These are phyloP conservation scores for Boechera stricta DNA, from an alignment of 345 rosid genomes.

Conservation along the genomic window DNA sequence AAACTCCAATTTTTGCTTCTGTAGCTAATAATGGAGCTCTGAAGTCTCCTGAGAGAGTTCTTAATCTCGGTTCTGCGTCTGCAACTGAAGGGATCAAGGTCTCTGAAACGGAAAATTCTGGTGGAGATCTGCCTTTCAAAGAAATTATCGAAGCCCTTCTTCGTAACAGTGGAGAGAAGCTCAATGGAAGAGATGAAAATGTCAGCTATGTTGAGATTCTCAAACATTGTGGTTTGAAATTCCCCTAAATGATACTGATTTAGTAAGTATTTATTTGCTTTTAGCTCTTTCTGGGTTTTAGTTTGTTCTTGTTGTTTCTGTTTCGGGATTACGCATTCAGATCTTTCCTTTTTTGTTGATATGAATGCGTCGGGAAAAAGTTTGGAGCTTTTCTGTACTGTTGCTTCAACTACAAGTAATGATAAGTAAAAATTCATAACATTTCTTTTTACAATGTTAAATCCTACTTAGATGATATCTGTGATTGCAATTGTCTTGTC, in stretches of 20 bases:
- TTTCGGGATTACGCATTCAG: slow-evolving; percentile 10
- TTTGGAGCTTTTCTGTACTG: not conserved
- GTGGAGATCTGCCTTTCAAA: slow-evolving; percentile 16
- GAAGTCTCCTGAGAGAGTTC: not conserved
- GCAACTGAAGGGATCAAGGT: not conserved
- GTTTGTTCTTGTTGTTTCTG: not conserved
- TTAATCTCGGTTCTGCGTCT: not conserved
- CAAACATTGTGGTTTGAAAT: not conserved
- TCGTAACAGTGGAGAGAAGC: slow-evolving; percentile 33
- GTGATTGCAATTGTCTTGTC: not conserved
- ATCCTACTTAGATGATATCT: slow-evolving; percentile 9
- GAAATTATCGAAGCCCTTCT: slow-evolving; percentile 35
- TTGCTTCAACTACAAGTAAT: slow-evolving; percentile 35
- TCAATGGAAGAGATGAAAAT: not conserved
- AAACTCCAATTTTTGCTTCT: not conserved
- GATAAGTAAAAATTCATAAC: not conserved
- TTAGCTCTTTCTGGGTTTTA: not conserved
- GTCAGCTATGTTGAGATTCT: slow-evolving; percentile 28
- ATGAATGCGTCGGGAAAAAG: slow-evolving; percentile 20
- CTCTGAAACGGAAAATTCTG: not conserved
- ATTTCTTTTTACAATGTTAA: not conserved
- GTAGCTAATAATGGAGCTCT: not conserved
- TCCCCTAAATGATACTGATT: slow-evolving; percentile 14
- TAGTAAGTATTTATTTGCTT: slow-evolving; percentile 16
- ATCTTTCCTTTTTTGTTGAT: slow-evolving; percentile 6